phyloP scores from a whole-genome alignment of 805 yeast species.

The Nakazawaea sp. region DNA sequence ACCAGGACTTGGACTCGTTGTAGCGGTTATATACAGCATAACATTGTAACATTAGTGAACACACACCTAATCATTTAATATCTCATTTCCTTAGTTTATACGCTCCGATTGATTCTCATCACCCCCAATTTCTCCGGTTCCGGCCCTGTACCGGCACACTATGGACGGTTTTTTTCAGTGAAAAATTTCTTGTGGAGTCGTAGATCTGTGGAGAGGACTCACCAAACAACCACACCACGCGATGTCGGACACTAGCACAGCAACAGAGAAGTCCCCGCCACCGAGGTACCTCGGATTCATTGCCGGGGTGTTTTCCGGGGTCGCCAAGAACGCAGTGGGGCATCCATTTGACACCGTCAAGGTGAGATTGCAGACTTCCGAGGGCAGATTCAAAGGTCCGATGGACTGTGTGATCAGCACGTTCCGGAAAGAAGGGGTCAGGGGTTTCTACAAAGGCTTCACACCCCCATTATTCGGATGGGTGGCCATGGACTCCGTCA shows the following conservation, averaged over 20 bases:
- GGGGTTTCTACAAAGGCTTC: slow-evolving; percentile 83
- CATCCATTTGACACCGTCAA: slow-evolving; percentile 92
- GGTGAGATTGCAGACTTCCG: slow-evolving; percentile 75
- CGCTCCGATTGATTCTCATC: background rate
- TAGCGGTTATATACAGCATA: too few relatives aligned
- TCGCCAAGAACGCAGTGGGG: slow-evolving; percentile 83
- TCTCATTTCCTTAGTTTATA: background rate
- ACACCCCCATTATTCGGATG: slow-evolving; percentile 92
- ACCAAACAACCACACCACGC: too few relatives aligned
- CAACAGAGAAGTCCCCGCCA: slow-evolving; percentile 24
- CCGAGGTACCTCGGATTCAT: slow-evolving; percentile 68
- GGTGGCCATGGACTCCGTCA: slow-evolving; percentile 89
- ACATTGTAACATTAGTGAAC: too few relatives aligned
- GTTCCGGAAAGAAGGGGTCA: slow-evolving; percentile 61
- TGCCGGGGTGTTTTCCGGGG: slow-evolving; percentile 86
- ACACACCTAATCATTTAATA: too few relatives aligned
- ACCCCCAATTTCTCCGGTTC: background rate
- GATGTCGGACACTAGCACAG: too few relatives aligned
- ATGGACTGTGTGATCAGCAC: slow-evolving; percentile 75
- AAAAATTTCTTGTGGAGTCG: too few relatives aligned
- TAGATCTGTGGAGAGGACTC: too few relatives aligned
- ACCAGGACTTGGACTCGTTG: background rate
- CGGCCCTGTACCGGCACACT: too few relatives aligned
- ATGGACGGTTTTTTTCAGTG: too few relatives aligned
- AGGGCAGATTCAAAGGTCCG: slow-evolving; percentile 73